Base-by-base conservation (phyloP, 305 asterid species). In the Rubia tinctorum region DNA sequence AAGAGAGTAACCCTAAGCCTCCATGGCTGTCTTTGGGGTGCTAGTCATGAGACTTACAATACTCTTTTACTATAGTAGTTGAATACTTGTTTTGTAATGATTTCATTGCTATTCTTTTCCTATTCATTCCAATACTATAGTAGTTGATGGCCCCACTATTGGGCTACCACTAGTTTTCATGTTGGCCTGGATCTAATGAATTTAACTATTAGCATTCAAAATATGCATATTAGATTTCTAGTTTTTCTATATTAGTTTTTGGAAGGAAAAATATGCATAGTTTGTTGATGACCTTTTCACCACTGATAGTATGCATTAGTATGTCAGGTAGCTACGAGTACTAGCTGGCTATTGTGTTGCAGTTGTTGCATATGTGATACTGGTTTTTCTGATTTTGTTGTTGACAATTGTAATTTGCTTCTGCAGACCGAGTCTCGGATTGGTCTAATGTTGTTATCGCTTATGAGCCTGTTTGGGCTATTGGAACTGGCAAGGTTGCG, bases 381-480 rank as follows among this genome's bases (percentile, higher is more conserved):
- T 42, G 7, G 27, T 23, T 69, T n/a, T 20, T 49, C 18, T 40
- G 55, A 25, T 40, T 63, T 12, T 51, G 14, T 27, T 8, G 20
- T 53, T 71, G 30, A 14, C 62, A 44, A 74, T 45, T 60, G 42
- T 72, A 37, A 20, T 47, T 71, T 60, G 66, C 59, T 72, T 75
- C 80, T 55, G 45, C 96, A 95, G 99, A 84, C 0, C 69, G 73
- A 69, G 83, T 95, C 73, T 79, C 91, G 20, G 91, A 90, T 63
- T 95, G 99, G 99, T 75, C 84, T 61, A 90, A 95, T 22, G 90
- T 95, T 70, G 99, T 94, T 74, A 42, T 94, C 80, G 99, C 99
- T 66, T 94, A 94, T 77, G 99, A 94, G 88, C 99, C 99, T 80
- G 99, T 94, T 78, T 94, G 99, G 99, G 99, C 99, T 78, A 94